These are phyloP conservation scores for Coleophoma eucalyptorum DNA, from an alignment of 2,329 filamentous ascomycete genomes.

Conservation along the genomic window DNA sequence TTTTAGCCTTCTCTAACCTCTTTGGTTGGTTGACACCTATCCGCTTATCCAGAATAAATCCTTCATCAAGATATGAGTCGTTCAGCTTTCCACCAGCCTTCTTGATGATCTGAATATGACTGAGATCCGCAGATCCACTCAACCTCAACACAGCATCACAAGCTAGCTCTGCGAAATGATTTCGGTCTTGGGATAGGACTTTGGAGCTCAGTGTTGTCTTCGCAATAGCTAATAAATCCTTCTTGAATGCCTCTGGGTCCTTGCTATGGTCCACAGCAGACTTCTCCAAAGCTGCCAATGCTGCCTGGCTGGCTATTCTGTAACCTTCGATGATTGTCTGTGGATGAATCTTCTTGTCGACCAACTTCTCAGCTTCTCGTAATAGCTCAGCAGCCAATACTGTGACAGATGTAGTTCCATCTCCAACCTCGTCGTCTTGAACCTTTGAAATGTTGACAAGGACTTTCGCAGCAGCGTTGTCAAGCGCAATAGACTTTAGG, in stretches of 20 bases:
- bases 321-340: constrained; percentile 99
- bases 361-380: constrained; percentile 93
- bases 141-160: constrained; percentile 88
- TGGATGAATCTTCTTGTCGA: constrained; percentile 97
- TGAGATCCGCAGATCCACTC: constrained; percentile 87
- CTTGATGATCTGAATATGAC: constrained; percentile 99
- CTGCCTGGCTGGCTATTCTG: constrained; percentile 90
- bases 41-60: constrained; percentile 98
- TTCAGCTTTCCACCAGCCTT: constrained; percentile 96
- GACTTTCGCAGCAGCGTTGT: constrained; percentile 97
- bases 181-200: constrained; percentile 88
- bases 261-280: constrained; percentile 87
- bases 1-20: constrained; percentile 95
- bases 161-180: constrained; percentile 86
- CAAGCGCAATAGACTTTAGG: constrained; percentile 94
- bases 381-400: constrained; percentile 93
- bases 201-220: constrained; percentile 96
- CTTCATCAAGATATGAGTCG: constrained; percentile 96
- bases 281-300: constrained; percentile 78
- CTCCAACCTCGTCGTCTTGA: constrained; percentile 97
- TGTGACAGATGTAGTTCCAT: constrained; percentile 96
- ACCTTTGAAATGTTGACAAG: constrained; percentile 99
- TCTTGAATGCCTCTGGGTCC: constrained; percentile 77
- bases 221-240: constrained; percentile 86
- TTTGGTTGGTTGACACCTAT: constrained; percentile 99